Base-by-base conservation (phyloP, 2,329 filamentous ascomycete genomes). In the Atkinsonella hypoxylon region DNA sequence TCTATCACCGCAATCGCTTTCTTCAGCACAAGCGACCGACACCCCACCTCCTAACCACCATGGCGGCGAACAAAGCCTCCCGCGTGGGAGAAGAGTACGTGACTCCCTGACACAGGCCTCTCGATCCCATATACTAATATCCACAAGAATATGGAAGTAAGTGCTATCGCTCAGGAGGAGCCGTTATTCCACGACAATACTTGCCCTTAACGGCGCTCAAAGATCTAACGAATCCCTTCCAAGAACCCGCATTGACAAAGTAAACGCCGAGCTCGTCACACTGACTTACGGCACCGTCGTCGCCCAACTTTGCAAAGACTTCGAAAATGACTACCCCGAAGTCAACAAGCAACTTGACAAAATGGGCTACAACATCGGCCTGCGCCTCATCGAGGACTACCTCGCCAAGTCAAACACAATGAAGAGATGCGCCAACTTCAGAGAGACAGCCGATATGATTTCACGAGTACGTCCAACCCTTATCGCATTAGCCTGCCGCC, bases 281-380 rank as follows among this genome's bases (percentile, higher is more conserved):
- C 79, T 98, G 61, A 98, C 93, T 32, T 98, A 98, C 68, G 93
- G 93, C 63, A 97, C 93, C 22, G 94, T 98, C 56, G 93, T 98
- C 51, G 87, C 89, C 51, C 91, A 97, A 67, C 76, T 98, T 57
- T 97, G 91, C 74, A 91, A 91, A 68, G 93, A 98, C 73, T 95
- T 91, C 66, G 89, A 96, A 60, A 83, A 81, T 61, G 89, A 97
- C 70, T 98, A 98, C 65, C 75, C 81, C 48, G 89, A 97, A 67
- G 91, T 98, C 65, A 98, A 98, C 72, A 89, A 91, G 67, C 93
- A 98, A 67, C 78, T 98, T 43, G 93, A 98, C 65, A 94, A 91
- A 71, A 98, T 98, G 93, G 93, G 93, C 50, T 96, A 97, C 72
- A 97, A 97, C 63, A 98, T 98, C 57, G 93, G 93, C 30, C 76